Base-by-base conservation (phyloP, 169 alveolate species). In the Eimeria praecox region DNA sequence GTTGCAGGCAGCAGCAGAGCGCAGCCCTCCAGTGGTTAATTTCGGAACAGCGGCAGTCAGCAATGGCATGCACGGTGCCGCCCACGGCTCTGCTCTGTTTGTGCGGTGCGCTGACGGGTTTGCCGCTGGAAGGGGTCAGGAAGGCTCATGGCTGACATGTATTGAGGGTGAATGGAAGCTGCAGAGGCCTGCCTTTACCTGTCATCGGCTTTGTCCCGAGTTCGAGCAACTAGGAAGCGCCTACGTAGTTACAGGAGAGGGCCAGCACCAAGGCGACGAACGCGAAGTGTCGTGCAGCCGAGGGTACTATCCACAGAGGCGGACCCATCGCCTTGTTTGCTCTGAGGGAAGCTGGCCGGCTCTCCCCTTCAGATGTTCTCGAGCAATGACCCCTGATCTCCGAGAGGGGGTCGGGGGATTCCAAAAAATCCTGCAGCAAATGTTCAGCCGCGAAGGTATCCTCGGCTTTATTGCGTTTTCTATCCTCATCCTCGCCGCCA, bases 351-450 rank as follows among this genome's bases (percentile, higher is more conserved):
- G 89, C 69, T 93, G 96, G 96, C 52, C 87, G 18, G 89, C 94
- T 20, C 87, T 49, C n/a, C 94, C 91, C 44, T 93, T 93, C 85
- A 88, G 66, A 38, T 93, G 96, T 69, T 80, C 96, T 2, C 87
- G 85, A 71, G 96, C 96, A 20, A 82, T 88, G 88, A 88, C 96
- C 22, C 96, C 96, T 30, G 96, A 93, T 30, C 90, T 93, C 49
- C 49, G 90, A 22, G 96, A 93, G 52, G 96, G 96, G 30, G 93
- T 80, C 24, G 90, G 89, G 27, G 96, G 96, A 18, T 80, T 93
- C 40, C 96, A 93, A 64, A 93, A 93, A 85, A 93, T 93, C 40
- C 80, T 82, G 71, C 96, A 80, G 88, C 96, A 93, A 44, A 93
- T 93, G 96, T 93, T 93, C 66, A 77, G 92, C 38, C 52, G 93